phyloP scores from a whole-genome alignment of 352 stramenopile species.

The Phytophthora multivora region DNA sequence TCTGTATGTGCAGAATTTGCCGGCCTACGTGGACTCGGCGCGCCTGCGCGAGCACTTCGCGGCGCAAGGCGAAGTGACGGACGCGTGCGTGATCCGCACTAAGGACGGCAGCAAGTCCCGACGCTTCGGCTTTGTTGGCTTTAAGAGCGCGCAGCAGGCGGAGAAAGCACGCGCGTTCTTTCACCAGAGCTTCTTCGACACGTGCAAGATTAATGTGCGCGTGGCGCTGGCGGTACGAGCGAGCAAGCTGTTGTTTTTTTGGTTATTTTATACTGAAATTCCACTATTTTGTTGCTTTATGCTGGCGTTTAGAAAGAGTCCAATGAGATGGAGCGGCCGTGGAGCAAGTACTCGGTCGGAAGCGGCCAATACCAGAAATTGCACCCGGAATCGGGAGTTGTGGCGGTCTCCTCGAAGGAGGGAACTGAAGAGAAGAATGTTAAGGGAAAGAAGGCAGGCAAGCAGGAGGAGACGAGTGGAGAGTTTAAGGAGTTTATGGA shows the following conservation, averaged over 20 bases:
- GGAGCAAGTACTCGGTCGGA: conserved; percentile 90
- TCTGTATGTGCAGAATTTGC: conserved; percentile 86
- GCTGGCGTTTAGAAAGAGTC: conserved; percentile 48
- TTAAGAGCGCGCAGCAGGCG: conserved; percentile 71
- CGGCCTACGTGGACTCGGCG: conserved; percentile 75
- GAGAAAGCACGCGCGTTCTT: conserved; percentile 68
- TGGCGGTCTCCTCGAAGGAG: conserved; percentile 13
- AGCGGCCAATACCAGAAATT: conserved; percentile 74
- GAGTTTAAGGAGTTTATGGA: conserved; percentile 91
- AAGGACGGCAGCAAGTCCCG: conserved; percentile 87
- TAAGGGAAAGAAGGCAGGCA: conserved; percentile 20
- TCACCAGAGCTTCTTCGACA: conserved; percentile 92
- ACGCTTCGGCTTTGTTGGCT: conserved; percentile 87
- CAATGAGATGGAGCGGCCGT: conserved; percentile 69
- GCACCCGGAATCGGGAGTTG: conserved; percentile 26
- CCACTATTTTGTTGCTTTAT: conserved; percentile 13
- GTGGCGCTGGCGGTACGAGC: conserved; percentile 68
- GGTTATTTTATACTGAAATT: conserved; percentile 6
- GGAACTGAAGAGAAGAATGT: conserved; percentile 29
- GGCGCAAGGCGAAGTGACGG: conserved; percentile 84
- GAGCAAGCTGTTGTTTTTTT: neutral
- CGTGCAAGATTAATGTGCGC: conserved; percentile 83
- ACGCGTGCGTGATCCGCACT: conserved; percentile 89
- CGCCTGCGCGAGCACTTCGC: conserved; percentile 78
- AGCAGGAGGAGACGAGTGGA: conserved; percentile 38